Evolutionary conservation across 805 yeast genomes (phyloP).

Genomic region (Zygoascus biomembranicola): DNA sequence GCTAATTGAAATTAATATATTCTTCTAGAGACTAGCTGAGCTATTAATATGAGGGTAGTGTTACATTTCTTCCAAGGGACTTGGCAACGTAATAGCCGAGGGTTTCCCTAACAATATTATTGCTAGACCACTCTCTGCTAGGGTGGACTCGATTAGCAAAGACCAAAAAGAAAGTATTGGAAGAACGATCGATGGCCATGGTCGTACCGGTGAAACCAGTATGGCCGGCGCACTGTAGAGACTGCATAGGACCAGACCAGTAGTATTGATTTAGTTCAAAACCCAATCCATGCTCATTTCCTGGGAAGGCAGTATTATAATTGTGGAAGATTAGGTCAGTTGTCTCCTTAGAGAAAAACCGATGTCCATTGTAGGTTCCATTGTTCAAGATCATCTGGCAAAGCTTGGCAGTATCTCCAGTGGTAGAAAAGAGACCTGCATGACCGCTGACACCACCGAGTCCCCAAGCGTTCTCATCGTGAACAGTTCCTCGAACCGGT

Average conservation of each 20-base stretch:
- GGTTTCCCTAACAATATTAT: conserved; percentile 6
- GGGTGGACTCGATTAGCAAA: conserved; percentile 14
- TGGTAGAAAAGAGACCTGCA: conserved; percentile 12
- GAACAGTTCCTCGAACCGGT: conserved; percentile 14
- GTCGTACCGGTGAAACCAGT: conserved; percentile 17
- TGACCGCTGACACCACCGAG: conserved; percentile 10
- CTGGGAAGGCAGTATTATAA: conserved; percentile 5
- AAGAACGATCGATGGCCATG: conserved; percentile 6
- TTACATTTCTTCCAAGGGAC: conserved; percentile 4
- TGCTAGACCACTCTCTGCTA: conserved; percentile 4
- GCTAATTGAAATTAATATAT: background rate
- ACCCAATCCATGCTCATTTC: conserved; percentile 13
- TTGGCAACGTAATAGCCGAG: conserved; percentile 7
- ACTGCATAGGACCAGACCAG: conserved; percentile 11
- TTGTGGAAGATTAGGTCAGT: conserved; percentile 2
- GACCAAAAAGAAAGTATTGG: conserved; percentile 8
- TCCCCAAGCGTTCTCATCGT: conserved; percentile 13
- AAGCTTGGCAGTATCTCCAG: conserved; percentile 6
- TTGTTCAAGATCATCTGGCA: conserved; percentile 8
- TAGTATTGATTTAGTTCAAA: conserved; percentile 12
- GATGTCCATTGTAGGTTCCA: conserved; percentile 1
- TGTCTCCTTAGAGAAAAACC: background rate
- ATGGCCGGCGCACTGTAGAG: conserved; percentile 9
- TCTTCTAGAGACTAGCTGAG: no score
- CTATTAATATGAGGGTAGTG: background rate